Conservation (phyloP, 345 rosid species). For the Boechera divaricarpa region DNA sequence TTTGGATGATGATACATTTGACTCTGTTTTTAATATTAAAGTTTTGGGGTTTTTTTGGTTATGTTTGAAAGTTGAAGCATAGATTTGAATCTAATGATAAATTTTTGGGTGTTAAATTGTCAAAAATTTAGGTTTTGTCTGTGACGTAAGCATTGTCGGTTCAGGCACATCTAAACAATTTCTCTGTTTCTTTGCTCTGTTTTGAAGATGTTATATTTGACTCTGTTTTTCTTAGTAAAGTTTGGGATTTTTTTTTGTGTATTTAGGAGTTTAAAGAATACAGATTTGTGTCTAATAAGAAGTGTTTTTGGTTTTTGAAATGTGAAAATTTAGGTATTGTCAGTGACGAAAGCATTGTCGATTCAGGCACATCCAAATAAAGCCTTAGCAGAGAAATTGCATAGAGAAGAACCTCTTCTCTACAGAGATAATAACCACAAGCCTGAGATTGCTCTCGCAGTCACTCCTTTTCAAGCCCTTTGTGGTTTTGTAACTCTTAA, state of each 20-base stretch:
- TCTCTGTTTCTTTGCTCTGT: conserved; percentile 20
- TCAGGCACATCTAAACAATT: conserved; percentile 86
- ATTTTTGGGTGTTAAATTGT: too few relatives aligned
- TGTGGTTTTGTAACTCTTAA: conserved; percentile 76
- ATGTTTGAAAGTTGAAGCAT: background rate
- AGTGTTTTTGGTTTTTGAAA: conserved; percentile 1
- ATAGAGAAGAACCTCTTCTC: conserved; percentile 64
- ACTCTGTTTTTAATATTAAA: background rate
- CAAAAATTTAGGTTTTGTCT: conserved; percentile 68
- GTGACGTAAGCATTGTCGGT: conserved; percentile 87
- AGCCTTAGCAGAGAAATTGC: conserved; percentile 70
- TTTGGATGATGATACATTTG: background rate
- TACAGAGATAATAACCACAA: conserved; percentile 89
- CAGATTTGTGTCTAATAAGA: conserved; percentile 1
- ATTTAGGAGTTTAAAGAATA: background rate
- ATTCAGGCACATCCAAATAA: conserved; percentile 99
- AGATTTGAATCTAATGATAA: background rate
- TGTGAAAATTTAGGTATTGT: conserved; percentile 65
- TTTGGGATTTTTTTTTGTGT: background rate
- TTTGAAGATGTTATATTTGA: conserved; percentile 9
- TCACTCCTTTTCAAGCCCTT: conserved; percentile 89
- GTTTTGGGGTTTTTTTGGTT: background rate
- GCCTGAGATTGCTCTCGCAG: conserved; percentile 98
- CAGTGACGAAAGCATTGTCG: conserved; percentile 85
- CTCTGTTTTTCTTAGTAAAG: background rate